phyloP scores from a whole-genome alignment of 306 rosid species.

The Casuarina glauca region DNA sequence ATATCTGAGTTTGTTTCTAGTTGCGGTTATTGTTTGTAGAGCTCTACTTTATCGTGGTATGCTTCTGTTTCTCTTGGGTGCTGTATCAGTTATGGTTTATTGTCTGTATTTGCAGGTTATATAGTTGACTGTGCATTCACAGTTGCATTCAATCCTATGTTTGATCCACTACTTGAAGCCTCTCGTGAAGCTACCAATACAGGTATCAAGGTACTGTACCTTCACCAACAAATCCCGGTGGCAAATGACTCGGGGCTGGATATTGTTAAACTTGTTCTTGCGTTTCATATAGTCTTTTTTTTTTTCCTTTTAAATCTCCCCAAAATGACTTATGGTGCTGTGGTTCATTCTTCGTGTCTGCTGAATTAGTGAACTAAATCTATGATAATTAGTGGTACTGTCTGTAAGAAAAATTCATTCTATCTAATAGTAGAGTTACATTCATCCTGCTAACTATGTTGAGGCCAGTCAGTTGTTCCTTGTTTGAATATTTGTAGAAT shows the following conservation, averaged over 20 bases:
- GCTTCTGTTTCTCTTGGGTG: slow-evolving; percentile 6
- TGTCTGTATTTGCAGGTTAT: slow-evolving; percentile 52
- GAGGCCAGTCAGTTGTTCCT: neutral
- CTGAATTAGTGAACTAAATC: neutral
- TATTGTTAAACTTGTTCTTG: neutral
- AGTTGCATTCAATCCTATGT: slow-evolving; percentile 94
- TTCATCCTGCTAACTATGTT: neutral
- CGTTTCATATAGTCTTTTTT: neutral
- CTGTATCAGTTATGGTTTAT: slow-evolving; percentile 23
- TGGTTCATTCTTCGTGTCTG: neutral
- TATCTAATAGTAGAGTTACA: neutral
- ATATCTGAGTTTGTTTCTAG: neutral
- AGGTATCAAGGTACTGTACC: slow-evolving; percentile 76
- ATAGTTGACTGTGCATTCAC: slow-evolving; percentile 97
- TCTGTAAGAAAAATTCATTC: neutral
- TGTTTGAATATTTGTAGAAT: neutral
- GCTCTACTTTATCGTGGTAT: slow-evolving; percentile 14
- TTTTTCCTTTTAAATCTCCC: neutral
- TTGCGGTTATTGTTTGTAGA: slow-evolving; percentile 11
- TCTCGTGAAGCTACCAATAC: slow-evolving; percentile 96
- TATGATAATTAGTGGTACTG: neutral
- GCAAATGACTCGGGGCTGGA: neutral
- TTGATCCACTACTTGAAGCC: slow-evolving; percentile 91
- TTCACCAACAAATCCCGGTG: neutral
- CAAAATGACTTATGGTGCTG: neutral